These are phyloP conservation scores for Tuber microsphaerosporum DNA, from an alignment of 495 filamentous ascomycete genomes.

Conservation along the genomic window DNA sequence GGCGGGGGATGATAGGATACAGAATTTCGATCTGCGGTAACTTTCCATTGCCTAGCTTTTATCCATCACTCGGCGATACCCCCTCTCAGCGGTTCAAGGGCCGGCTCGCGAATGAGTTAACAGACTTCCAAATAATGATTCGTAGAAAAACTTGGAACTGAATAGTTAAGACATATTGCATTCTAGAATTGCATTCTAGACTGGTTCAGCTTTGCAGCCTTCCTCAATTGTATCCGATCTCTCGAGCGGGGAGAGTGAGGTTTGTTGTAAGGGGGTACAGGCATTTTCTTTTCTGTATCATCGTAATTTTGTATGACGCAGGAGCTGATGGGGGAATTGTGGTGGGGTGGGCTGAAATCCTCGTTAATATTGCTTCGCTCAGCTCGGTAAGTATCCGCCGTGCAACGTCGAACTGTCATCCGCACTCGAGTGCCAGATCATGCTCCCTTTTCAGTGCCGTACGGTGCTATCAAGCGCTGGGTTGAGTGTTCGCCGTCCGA, in stretches of 20 bases:
- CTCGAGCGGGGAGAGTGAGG: constrained; percentile 7
- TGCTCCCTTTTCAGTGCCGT: background rate
- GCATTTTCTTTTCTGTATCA: constrained; percentile 4
- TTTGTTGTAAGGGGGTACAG: constrained; percentile 17
- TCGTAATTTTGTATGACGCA: background rate
- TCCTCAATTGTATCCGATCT: background rate
- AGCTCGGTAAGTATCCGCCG: constrained; percentile 24
- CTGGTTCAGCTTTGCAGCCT: background rate
- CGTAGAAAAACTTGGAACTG: background rate
- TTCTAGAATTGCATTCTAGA: background rate
- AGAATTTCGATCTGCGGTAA: background rate
- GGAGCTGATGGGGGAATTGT: background rate
- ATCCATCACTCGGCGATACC: background rate
- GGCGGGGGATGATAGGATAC: background rate
- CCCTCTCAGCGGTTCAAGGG: background rate
- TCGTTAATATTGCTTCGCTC: constrained; percentile 10
- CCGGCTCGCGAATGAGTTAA: background rate
- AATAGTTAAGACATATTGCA: background rate
- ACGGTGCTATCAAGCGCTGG: background rate
- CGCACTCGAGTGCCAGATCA: background rate
- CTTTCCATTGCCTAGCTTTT: background rate
- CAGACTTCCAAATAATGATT: background rate
- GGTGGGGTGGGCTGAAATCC: constrained; percentile 13
- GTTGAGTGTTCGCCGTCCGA: background rate
- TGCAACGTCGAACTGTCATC: constrained; percentile 30